phyloP scores from a whole-genome alignment of 176 grass and related monocot species.

The Juncus effusus region DNA sequence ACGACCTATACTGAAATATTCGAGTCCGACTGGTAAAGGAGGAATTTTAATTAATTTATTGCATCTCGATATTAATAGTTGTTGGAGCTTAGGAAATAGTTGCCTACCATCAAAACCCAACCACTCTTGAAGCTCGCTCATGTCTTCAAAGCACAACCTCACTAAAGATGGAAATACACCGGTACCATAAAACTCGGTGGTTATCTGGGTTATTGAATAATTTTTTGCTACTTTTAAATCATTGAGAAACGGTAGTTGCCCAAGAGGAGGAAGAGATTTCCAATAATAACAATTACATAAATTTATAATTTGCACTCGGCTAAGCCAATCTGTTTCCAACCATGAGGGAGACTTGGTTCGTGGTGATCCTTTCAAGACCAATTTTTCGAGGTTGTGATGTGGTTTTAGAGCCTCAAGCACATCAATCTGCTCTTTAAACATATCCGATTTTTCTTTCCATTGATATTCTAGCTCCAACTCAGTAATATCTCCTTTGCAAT shows the following conservation, averaged over 20 bases:
- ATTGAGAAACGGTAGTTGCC: constrained; percentile 14
- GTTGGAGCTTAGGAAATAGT: background rate
- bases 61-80: background rate
- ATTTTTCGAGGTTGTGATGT: background rate
- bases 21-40: background rate
- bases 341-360: background rate
- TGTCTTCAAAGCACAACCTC: background rate
- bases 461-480: background rate
- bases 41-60: too few relatives aligned
- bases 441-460: too few relatives aligned
- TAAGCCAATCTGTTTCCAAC: background rate
- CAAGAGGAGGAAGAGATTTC: constrained; percentile 3
- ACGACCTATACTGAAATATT: background rate
- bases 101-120: background rate
- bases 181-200: background rate
- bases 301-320: background rate
- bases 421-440: background rate
- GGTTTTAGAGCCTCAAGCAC: background rate
- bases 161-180: background rate
- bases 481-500: background rate
- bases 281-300: background rate
- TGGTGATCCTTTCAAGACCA: background rate
- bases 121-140: background rate
- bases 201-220: background rate
- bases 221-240: background rate